Evolutionary conservation across 177 flowering plant genomes (phyloP), one percentile per base, ranked within the genome.

Genomic region (Tripterygium wilfordii): DNA sequence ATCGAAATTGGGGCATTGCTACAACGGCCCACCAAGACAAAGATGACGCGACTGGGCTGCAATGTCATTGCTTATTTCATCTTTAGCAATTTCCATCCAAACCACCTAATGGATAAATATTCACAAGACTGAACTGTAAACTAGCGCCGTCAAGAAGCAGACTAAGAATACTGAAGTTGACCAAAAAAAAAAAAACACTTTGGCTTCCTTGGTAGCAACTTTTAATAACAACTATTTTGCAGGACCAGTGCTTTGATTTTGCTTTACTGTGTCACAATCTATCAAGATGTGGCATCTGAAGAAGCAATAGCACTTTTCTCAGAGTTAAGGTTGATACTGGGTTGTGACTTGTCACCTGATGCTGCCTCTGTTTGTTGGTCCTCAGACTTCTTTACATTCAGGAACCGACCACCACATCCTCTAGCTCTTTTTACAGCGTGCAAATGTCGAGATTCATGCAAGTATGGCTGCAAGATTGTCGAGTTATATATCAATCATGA

Each of bases 381-480:
- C 10, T 77, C 76, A 25, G 65, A 42, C 45, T 63, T 71, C 68
- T 80, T 80, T 12, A 71, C 37, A 45, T 80, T 77, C 23, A 80
- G 72, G 63, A 80, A 80, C 42, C 86, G 78, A 16, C 86, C 86
- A 8, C 86, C 80, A 51, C 67, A 61, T 50, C 83, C 86, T 50
- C 86, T 75, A 25, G 80, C 81, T 56, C 86, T 70, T 63, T 71
- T 70, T 36, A 80, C n/a, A 17, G 86, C 86, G 59, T 77, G 86
- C 49, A 70, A 50, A 59, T 80, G 86, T 23, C 86, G 83, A 42
- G 83, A 80, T 64, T 80, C 86, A 48, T 80, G 86, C 68, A 80
- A 61, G 54, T 80, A 80, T 32, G 86, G 86, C 86, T 80, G 74
- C 74, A 39, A 38, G 8, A 61, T 28, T 17, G 48, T 26, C 15